Base-by-base conservation (phyloP, 371 early-diverging fungal species). In the Batrachochytrium dendrobatidis region DNA sequence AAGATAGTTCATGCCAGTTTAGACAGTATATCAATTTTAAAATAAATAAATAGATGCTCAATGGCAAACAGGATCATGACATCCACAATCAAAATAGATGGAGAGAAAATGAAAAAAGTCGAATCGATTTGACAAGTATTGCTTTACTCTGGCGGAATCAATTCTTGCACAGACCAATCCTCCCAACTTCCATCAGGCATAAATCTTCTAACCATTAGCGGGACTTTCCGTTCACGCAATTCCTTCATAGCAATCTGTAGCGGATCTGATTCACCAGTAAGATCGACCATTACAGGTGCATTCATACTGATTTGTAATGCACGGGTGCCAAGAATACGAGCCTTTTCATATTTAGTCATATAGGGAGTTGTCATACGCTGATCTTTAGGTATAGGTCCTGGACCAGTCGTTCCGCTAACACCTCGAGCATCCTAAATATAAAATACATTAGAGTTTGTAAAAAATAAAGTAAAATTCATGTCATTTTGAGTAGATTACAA, bases 301-400 rank as follows among this genome's bases (percentile, higher is more conserved):
- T 95, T 96, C 87, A 98, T 91, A 77, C 60, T 59, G 50, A 77
- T 71, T 56, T 77, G 78, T 34, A 77, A 68, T 59, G 74, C 71
- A 71, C 86, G 52, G 64, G 75, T 76, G 18, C 99, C 99, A 39
- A 99, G 80, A 52, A 99, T 86, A 62, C 97, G 84, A 44, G 99
- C 99, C 55, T 91, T 86, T 76, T 99, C 99, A 75, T 98, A 99
- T 75, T 99, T 99, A 46, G 99, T 99, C 94, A 99, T 92, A 71
- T 94, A 95, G 20, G 98, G 96, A n/a, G 97, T 94, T 5, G 99
- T 99, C 59, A 86, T 77, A 53, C 86, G 79, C 48, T 86, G 30
- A 25, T 73, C 73, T 34, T 76, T 74, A 4, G 71, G 67, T 34
- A 79, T 71, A 12, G 66, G 50, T 12, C 61, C 61, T 35, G 69